Conservation (phyloP, 2,329 filamentous ascomycete genomes). For the Aspergillus thermomutatus region DNA sequence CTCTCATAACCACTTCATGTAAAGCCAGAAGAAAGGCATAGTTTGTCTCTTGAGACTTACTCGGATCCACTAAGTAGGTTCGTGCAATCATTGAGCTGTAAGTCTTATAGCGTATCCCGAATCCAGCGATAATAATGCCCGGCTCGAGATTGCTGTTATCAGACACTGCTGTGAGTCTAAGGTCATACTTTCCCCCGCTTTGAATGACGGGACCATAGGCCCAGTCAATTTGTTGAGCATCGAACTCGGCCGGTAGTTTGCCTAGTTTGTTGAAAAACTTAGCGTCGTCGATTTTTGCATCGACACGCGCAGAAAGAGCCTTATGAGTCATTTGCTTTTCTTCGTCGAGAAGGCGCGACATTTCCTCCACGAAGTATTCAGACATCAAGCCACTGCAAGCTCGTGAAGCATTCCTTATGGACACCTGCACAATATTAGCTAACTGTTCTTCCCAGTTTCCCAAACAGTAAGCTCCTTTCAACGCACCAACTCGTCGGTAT, state of each 20-base stretch:
- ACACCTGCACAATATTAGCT: slow-evolving; percentile 52
- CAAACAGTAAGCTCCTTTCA: background rate
- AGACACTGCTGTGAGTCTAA: slow-evolving; percentile 73
- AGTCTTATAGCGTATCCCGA: slow-evolving; percentile 92
- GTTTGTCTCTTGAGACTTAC: slow-evolving; percentile 89
- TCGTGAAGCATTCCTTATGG: slow-evolving; percentile 90
- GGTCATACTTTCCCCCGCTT: slow-evolving; percentile 91
- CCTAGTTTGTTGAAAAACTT: slow-evolving; percentile 87
- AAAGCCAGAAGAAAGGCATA: slow-evolving; percentile 85
- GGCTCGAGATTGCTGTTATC: slow-evolving; percentile 83
- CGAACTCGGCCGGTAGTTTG: slow-evolving; percentile 83
- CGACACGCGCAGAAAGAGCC: slow-evolving; percentile 78
- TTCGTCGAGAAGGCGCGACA: slow-evolving; percentile 91
- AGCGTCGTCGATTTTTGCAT: slow-evolving; percentile 84
- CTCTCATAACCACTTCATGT: slow-evolving; percentile 86
- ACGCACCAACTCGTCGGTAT: slow-evolving; percentile 78
- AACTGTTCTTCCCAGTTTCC: background rate
- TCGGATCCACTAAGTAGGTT: slow-evolving; percentile 95
- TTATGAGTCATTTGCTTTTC: slow-evolving; percentile 97
- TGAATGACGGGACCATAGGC: slow-evolving; percentile 86
- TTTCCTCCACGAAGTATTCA: slow-evolving; percentile 95
- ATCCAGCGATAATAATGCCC: slow-evolving; percentile 86
- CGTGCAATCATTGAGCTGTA: slow-evolving; percentile 90
- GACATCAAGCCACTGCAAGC: slow-evolving; percentile 93
- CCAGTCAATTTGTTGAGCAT: slow-evolving; percentile 88